Percentiles rank a stretch among this genome's conserved stretches.
Conservation (phyloP, 768 basidiomycete species). For the Pleurotus salmoneostramineus region DNA sequence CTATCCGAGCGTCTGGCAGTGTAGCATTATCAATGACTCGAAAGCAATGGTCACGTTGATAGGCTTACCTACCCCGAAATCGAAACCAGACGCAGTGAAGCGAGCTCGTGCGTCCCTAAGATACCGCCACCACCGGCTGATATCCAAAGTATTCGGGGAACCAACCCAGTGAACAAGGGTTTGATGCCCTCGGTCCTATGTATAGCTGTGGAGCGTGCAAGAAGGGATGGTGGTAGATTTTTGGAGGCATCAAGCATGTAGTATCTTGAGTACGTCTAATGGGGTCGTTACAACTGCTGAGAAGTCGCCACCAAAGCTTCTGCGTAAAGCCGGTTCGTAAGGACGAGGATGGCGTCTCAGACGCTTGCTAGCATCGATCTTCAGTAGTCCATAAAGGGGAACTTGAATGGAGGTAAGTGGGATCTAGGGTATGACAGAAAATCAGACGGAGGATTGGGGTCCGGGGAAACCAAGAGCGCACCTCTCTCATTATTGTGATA, state of each 20-base stretch:
- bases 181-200: constrained; percentile 63
- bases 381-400: constrained; percentile 90
- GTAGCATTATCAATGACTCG: too few species aligned
- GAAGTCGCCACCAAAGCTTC: constrained; percentile 85
- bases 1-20: too few species aligned
- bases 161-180: constrained; percentile 81
- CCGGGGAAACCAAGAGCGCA: constrained; percentile 7
- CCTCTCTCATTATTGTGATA: constrained; percentile 55
- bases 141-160: constrained; percentile 95
- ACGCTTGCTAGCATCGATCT: constrained; percentile 54
- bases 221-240: constrained; percentile 50
- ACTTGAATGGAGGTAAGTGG: constrained; percentile 97
- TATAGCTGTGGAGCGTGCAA: constrained; percentile 59
- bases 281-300: constrained; percentile 93
- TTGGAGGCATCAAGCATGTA: constrained; percentile 84
- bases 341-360: constrained; percentile 57
- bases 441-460: constrained; percentile 23
- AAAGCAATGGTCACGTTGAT: neutral
- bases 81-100: constrained; percentile 46
- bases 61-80: neutral
- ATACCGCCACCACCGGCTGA: constrained; percentile 96
- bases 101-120: constrained; percentile 93
- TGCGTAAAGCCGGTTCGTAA: constrained; percentile 82
- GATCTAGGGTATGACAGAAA: constrained; percentile 52
- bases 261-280: constrained; percentile 93